Base-by-base conservation (phyloP, 495 filamentous ascomycete genomes). In the Eremomyces bilateralis region DNA sequence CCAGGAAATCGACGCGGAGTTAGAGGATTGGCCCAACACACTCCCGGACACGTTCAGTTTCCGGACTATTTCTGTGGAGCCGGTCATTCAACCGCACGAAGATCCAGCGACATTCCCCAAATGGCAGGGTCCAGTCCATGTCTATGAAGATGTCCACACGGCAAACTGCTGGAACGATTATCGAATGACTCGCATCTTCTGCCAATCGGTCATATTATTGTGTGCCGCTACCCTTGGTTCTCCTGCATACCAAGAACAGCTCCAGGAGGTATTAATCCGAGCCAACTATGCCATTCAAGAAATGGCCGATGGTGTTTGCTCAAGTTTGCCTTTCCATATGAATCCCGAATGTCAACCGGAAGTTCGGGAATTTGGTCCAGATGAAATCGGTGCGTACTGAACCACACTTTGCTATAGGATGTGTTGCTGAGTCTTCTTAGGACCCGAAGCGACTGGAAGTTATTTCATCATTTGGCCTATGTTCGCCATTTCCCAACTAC, bases 401-500 rank as follows among this genome's bases (percentile, higher is more conserved):
- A n/a, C n/a, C n/a, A n/a, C n/a, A n/a, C n/a, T n/a, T n/a, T n/a
- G n/a, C n/a, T n/a, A n/a, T n/a, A n/a, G n/a, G n/a, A n/a, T n/a
- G n/a, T n/a, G n/a, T n/a, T n/a, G n/a, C n/a, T n/a, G n/a, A n/a
- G n/a, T n/a, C n/a, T n/a, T n/a, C n/a, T n/a, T n/a, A n/a, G n/a
- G n/a, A 27, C 27, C 38, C 5, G 27, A 36, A 21, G 38, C 38
- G 4, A 17, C 34, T 18, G 50, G 50, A n/a, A 48, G 42, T 16
- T 53, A 51, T 36, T 47, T 42, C 24, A 38, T 51, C 15, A 38
- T 51, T 11, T 51, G 50, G 48, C 50, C 50, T 1, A 39, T 53
- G 5, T 53, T 45, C 39, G 48, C 51, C 18, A 36, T 42, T 10
- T 34, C 34, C 4, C 42, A 49, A 20, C 33, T 40, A 6, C 38